Percentiles rank a stretch among this genome's conserved stretches.
These are phyloP conservation scores for Westerdykella ornata DNA, from an alignment of 2,329 filamentous ascomycete species.

Conservation along the genomic window DNA sequence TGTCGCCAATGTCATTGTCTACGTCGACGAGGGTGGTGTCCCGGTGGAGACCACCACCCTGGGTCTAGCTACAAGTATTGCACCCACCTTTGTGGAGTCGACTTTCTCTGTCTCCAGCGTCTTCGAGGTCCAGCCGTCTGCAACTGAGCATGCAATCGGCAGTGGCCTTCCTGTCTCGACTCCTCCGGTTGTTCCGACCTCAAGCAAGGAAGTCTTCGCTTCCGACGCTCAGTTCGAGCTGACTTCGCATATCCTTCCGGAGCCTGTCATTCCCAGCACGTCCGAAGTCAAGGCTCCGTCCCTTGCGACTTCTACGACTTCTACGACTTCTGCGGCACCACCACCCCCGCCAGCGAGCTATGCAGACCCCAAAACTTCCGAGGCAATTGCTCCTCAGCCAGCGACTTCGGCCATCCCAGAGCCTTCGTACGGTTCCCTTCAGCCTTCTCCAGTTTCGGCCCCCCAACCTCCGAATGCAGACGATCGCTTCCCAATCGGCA, in stretches of 20 bases:
- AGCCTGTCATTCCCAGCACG: not conserved
- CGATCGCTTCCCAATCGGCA: slow-evolving; percentile 19
- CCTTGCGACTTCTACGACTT: too few relatives aligned
- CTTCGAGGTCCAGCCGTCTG: not conserved
- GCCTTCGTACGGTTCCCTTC: slow-evolving; percentile 1
- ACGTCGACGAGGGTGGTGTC: slow-evolving; percentile 26
- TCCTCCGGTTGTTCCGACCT: not conserved
- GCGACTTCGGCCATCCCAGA: slow-evolving; percentile 4
- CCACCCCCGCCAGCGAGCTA: not conserved
- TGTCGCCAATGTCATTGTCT: slow-evolving; percentile 26
- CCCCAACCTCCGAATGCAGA: not conserved
- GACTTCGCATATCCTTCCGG: not conserved
- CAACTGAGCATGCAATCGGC: too few relatives aligned
- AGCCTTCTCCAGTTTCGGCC: slow-evolving; percentile 5
- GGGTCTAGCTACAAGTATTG: slow-evolving; percentile 5
- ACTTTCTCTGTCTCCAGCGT: slow-evolving; percentile 5
- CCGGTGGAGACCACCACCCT: slow-evolving; percentile 19
- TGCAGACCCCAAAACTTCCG: slow-evolving; percentile 1
- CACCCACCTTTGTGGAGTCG: slow-evolving; percentile 9
- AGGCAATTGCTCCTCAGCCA: slow-evolving; percentile 5
- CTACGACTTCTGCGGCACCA: slow-evolving; percentile 3
- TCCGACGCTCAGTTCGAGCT: not conserved
- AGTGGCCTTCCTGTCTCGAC: too few relatives aligned
- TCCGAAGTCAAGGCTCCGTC: slow-evolving; percentile 1
- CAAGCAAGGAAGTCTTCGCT: not conserved